Conservation (phyloP, 192 early-diverging fungal genomes). For the Umbelopsis sp. region DNA sequence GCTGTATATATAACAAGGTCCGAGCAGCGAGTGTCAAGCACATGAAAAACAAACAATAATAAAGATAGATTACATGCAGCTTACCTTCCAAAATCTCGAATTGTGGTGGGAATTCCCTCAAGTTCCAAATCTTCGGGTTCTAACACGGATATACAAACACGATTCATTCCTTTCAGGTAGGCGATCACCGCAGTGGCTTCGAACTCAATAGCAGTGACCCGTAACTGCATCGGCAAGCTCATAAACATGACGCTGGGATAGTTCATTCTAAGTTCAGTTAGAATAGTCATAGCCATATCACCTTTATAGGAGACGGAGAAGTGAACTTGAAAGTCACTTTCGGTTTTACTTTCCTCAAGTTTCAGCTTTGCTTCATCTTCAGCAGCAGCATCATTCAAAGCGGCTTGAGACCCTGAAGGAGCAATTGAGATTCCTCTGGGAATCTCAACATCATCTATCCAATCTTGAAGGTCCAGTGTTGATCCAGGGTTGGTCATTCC, state of each 20-base stretch:
- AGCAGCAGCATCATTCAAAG: conserved; percentile 1
- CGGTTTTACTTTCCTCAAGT: conserved; percentile 37
- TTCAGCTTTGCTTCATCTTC: conserved; percentile 2
- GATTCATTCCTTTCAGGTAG: conserved; percentile 52
- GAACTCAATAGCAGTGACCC: conserved; percentile 71
- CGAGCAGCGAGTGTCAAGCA: neutral
- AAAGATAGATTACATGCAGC: neutral
- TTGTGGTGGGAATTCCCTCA: neutral
- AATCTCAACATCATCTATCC: conserved; percentile 37
- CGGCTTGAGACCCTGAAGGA: neutral
- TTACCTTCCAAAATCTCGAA: conserved; percentile 30
- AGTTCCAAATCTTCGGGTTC: conserved; percentile 59
- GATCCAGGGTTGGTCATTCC: neutral
- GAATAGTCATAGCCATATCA: conserved; percentile 69
- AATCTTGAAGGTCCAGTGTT: conserved; percentile 15
- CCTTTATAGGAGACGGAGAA: conserved; percentile 69
- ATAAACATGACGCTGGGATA: conserved; percentile 76
- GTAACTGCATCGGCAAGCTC: conserved; percentile 70
- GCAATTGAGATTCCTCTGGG: neutral
- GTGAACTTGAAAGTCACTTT: conserved; percentile 70
- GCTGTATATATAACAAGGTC: conserved; percentile 40
- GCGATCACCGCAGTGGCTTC: conserved; percentile 70
- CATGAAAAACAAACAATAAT: neutral
- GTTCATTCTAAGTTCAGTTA: conserved; percentile 73
- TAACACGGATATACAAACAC: conserved; percentile 74